Conservation (phyloP, 129 eudicot species). For the Lonicera japonica region DNA sequence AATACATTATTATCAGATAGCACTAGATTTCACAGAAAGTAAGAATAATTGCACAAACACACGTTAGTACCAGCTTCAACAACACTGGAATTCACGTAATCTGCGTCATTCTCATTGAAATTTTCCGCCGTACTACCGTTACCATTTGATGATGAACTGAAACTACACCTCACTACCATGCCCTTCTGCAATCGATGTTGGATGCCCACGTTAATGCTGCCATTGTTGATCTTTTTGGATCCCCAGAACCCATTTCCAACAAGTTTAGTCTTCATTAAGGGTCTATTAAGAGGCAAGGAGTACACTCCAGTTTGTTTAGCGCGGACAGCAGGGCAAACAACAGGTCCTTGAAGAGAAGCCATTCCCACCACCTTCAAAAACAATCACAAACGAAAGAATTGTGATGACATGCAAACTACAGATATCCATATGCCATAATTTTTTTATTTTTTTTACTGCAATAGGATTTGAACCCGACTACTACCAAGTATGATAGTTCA, state of each 20-base stretch:
- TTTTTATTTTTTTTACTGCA: no score
- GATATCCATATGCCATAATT: neutral
- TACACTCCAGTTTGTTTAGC: slow-evolving; percentile 48
- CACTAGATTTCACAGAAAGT: no score
- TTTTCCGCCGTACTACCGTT: slow-evolving; percentile 85
- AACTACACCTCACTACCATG: slow-evolving; percentile 44
- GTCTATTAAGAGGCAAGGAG: slow-evolving; percentile 33
- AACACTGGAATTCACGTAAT: slow-evolving; percentile 82
- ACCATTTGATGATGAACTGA: slow-evolving; percentile 85
- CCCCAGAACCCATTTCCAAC: slow-evolving; percentile 56
- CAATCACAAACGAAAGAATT: slow-evolving; percentile 5
- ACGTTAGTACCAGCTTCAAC: slow-evolving; percentile 73
- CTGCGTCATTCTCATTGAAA: slow-evolving; percentile 67
- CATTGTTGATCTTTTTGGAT: slow-evolving; percentile 30
- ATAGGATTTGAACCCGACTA: no score
- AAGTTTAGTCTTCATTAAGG: slow-evolving; percentile 39
- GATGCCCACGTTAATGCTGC: slow-evolving; percentile 29
- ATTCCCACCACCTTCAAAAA: slow-evolving; percentile 31
- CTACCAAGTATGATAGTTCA: no score
- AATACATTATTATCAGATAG: no score
- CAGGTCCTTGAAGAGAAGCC: slow-evolving; percentile 82
- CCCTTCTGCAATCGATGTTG: slow-evolving; percentile 8
- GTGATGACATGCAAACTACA: neutral
- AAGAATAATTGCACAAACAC: no score
- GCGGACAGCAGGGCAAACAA: slow-evolving; percentile 57